Conservation (phyloP, 2,329 filamentous ascomycete genomes). For the Botrytis paeoniae region DNA sequence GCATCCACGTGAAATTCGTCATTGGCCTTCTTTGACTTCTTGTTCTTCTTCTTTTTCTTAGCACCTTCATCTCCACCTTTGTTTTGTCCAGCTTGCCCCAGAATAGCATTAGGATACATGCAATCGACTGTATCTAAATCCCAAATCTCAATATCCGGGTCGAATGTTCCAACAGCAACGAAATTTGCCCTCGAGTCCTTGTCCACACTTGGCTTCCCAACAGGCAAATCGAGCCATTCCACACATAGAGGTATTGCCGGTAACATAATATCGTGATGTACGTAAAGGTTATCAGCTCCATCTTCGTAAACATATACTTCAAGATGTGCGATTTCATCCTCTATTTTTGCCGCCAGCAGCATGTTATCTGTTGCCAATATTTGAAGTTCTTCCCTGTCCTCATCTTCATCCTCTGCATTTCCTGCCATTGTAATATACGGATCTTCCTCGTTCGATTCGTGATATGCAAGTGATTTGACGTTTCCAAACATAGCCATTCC, state of each 20-base stretch:
- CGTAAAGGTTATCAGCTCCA: constrained; percentile 90
- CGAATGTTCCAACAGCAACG: constrained; percentile 93
- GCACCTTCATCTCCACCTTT: constrained; percentile 49
- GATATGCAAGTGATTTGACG: constrained; percentile 87
- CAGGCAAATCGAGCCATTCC: constrained; percentile 93
- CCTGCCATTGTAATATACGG: constrained; percentile 90
- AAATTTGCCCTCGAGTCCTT: constrained; percentile 78
- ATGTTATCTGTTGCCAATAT: constrained; percentile 91
- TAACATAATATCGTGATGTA: constrained; percentile 99
- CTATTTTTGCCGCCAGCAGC: constrained; percentile 85
- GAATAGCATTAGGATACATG: constrained; percentile 97
- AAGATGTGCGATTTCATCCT: constrained; percentile 94
- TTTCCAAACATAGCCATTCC: constrained; percentile 93
- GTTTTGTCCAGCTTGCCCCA: constrained; percentile 65
- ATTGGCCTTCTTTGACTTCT: constrained; percentile 85
- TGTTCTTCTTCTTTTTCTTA: constrained; percentile 78
- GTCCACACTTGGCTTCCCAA: constrained; percentile 63
- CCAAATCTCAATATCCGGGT: constrained; percentile 98
- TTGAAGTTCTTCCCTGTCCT: constrained; percentile 91
- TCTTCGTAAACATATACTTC: constrained; percentile 99
- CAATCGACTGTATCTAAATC: constrained; percentile 92
- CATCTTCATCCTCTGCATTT: constrained; percentile 57
- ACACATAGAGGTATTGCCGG: constrained; percentile 93
- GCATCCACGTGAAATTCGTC: constrained; percentile 92
- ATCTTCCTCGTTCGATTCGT: constrained; percentile 90